These are phyloP conservation scores for Fusarium sp. DNA, from an alignment of 2,329 filamentous ascomycete species.

Conservation along the genomic window DNA sequence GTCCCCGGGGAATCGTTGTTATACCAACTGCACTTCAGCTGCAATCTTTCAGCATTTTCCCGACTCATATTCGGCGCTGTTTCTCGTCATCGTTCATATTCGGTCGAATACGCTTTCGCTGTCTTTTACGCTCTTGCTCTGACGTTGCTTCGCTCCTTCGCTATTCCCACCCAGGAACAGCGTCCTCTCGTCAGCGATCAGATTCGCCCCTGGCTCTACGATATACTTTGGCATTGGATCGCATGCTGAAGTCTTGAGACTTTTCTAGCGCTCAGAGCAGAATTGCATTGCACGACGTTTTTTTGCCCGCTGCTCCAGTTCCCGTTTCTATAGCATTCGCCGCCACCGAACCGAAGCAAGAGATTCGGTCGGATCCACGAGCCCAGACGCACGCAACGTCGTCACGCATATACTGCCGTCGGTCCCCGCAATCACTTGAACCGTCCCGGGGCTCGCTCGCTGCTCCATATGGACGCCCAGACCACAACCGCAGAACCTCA, in stretches of 20 bases:
- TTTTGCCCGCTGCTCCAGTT: constrained; percentile 14
- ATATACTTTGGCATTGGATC: constrained; percentile 38
- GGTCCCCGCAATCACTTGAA: constrained; percentile 41
- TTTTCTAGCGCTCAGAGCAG: constrained; percentile 18
- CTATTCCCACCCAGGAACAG: constrained; percentile 44
- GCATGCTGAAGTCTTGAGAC: constrained; percentile 37
- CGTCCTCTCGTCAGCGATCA: constrained; percentile 33
- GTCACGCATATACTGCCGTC: constrained; percentile 39
- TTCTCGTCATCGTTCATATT: constrained; percentile 32
- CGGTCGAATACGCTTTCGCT: constrained; percentile 34
- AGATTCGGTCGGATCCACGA: constrained; percentile 22
- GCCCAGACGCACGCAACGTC: constrained; percentile 35
- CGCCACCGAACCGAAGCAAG: constrained; percentile 29
- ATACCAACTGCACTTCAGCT: constrained; percentile 33
- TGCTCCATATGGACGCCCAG: constrained; percentile 55
- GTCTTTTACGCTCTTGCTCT: constrained; percentile 26
- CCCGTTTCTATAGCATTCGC: constrained; percentile 34
- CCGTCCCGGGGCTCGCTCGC: constrained; percentile 46
- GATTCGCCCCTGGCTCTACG: constrained; percentile 36
- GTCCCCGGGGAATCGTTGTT: constrained; percentile 37
- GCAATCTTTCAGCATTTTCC: constrained; percentile 6
- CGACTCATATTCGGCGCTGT: constrained; percentile 24
- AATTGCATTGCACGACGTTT: constrained; percentile 24
- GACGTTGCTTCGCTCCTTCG: constrained; percentile 33
- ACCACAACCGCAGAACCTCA: constrained; percentile 53